Percentiles rank a stretch among this genome's conserved stretches.
phyloP scores from a whole-genome alignment of 2,329 filamentous ascomycete genomes.

The Pseudogymnoascus sp. region DNA sequence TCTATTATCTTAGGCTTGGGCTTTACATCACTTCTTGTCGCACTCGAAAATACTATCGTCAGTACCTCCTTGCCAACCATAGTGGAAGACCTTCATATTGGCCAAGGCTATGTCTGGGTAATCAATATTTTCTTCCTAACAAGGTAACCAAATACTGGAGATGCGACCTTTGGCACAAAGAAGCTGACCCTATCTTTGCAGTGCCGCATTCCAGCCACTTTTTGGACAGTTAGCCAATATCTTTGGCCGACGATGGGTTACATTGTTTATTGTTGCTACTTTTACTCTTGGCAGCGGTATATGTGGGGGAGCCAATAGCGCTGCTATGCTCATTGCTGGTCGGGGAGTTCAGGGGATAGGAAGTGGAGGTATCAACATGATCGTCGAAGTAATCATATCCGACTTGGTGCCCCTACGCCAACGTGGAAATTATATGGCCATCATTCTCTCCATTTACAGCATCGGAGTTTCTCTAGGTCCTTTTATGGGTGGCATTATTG shows the following conservation, averaged over 20 bases:
- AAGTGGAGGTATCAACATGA: slow-evolving; percentile 36
- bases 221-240: slow-evolving; percentile 43
- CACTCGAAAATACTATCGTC: slow-evolving; percentile 14
- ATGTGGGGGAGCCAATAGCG: slow-evolving; percentile 37
- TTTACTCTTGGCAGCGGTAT: slow-evolving; percentile 47
- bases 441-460: slow-evolving; percentile 32
- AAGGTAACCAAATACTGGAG: slow-evolving; percentile 9
- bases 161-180: background rate
- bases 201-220: slow-evolving; percentile 40
- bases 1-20: background rate
- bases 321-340: slow-evolving; percentile 43
- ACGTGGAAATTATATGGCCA: slow-evolving; percentile 34
- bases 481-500: slow-evolving; percentile 34
- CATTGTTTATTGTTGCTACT: slow-evolving; percentile 34
- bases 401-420: slow-evolving; percentile 42
- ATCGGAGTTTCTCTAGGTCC: slow-evolving; percentile 34
- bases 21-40: background rate
- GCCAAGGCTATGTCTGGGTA: slow-evolving; percentile 13
- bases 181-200: slow-evolving; percentile 4
- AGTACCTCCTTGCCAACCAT: slow-evolving; percentile 17
- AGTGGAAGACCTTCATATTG: slow-evolving; percentile 10
- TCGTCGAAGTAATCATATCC: slow-evolving; percentile 40
- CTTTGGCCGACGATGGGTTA: slow-evolving; percentile 41
- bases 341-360: slow-evolving; percentile 46
- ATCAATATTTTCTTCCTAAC: slow-evolving; percentile 13